These are phyloP conservation scores for Elaeagnus macrophylla DNA, from an alignment of 306 rosid genomes.

Conservation along the genomic window DNA sequence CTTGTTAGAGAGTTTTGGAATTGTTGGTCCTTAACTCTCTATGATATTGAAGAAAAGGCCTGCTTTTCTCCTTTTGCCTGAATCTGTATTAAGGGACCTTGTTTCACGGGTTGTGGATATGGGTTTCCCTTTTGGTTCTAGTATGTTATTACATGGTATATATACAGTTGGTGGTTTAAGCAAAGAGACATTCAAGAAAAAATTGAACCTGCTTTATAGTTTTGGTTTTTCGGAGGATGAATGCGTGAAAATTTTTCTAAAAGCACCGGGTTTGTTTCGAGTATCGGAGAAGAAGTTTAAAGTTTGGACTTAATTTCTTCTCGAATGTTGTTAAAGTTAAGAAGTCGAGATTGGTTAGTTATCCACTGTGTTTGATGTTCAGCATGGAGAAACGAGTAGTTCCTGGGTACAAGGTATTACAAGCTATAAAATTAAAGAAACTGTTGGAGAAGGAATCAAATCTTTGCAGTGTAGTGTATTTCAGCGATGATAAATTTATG, in stretches of 20 bases:
- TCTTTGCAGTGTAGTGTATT: conserved; percentile 7
- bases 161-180: conserved; percentile 27
- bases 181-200: conserved; percentile 23
- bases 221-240: conserved; percentile 44
- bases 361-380: conserved; percentile 35
- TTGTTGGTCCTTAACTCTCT: conserved; percentile 41
- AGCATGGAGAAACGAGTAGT: conserved; percentile 36
- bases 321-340: conserved; percentile 26
- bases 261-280: conserved; percentile 31
- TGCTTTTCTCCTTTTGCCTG: conserved; percentile 14
- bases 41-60: conserved; percentile 31
- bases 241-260: conserved; percentile 36
- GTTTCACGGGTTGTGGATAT: conserved; percentile 27
- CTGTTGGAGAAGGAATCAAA: conserved; percentile 28
- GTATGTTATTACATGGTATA: conserved; percentile 41
- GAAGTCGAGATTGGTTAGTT: conserved; percentile 24
- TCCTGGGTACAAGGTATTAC: conserved; percentile 45
- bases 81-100: conserved; percentile 26
- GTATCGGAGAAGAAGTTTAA: conserved; percentile 35
- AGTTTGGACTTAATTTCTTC: conserved; percentile 37
- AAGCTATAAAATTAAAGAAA: conserved; percentile 26
- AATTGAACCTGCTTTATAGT: conserved; percentile 28
- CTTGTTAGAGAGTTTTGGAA: conserved; percentile 40
- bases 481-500: conserved; percentile 24
- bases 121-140: conserved; percentile 36